Base-by-base conservation (phyloP, 1,139 yeast genomes). In the Taiozyma sp. region DNA sequence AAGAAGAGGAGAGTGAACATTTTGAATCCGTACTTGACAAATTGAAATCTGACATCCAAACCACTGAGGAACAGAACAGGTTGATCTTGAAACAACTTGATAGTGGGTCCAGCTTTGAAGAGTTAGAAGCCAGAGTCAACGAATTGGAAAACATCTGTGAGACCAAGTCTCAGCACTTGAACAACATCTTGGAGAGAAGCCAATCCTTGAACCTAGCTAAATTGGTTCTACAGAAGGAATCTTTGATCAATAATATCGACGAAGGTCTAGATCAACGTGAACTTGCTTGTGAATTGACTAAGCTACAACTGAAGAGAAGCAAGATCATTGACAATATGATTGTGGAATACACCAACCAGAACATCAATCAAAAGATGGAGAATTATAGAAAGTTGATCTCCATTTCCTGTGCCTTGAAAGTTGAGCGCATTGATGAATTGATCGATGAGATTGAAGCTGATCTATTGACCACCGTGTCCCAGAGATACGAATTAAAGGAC, bases 331-430 rank as follows among this genome's bases (percentile, higher is more conserved):
- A 65, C 38, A 62, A 68, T 29, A 70, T 81, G 36, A 65, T 74
- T 9, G 57, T 66, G 8, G 67, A 72, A 24, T 68, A 76, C 47
- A 72, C 65, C 3, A 57, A 55, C 24, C 59, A 65, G 34, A 68
- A 65, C 41, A 60, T 68, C 28, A 64, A 70, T 43, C 52, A 53
- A 4, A 88, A 87, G 67, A 83, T 91, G 80, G 81, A 83, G 65
- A 87, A 89, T 63, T 92, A 91, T 71, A 78, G 96, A 58, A 82
- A 83, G 62, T 75, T 93, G 57, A 84, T 93, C 46, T 81, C 95
- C 42, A 72, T 83, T 52, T 81, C 90, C 48, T 87, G 96, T 66
- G 96, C 90, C 4, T 77, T 90, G 54, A 81, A 82, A 51, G 76
- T 84, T 34, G 96, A 88, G 54, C 93, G 87, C 57, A 85, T 92